Base-by-base conservation (phyloP, 805 yeast species). In the Cyberlindnera nakhonratchasimensis region DNA sequence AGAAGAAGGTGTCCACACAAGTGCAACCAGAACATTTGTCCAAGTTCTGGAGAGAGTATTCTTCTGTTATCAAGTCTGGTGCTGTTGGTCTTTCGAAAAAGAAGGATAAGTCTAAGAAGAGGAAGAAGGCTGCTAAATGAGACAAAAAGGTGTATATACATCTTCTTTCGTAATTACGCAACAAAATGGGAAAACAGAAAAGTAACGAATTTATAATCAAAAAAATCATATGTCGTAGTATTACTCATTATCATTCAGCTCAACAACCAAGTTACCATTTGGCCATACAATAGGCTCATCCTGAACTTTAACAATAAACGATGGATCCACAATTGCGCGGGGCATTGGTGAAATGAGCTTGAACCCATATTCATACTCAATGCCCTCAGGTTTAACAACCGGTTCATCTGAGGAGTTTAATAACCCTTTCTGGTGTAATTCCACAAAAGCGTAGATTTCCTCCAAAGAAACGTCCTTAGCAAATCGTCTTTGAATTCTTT, bases 71-170 rank as follows among this genome's bases (percentile, higher is more conserved):
- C 42, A 89, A 86, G 59, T 58, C 70, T 18, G 90, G 93, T 5
- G 78, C 86, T 62, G 67, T 67, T 3, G 96, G 96, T 2, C 71
- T 90, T 61, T 75, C 79, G 58, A 86, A 83, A 75, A 88, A 86
- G 68, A 87, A 85, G 46, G 87, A 86, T 71, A 80, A 80, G 65
- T 81, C 47, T 16, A 47, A 79, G 71, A 75, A 74, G 67, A 80
- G 74, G 67, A 71, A 74, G 59, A 72, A 70, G 65, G 50, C 69
- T 61, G 60, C 62, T 32, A 65, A 63, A 20, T 33, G 36, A 33
- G 8, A 46, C 48, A 44, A 41, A 9, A n/a, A 21, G n/a, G n/a
- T n/a, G n/a, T n/a, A n/a, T n/a, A n/a, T n/a, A n/a, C n/a, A n/a
- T n/a, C n/a, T n/a, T n/a, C n/a, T n/a, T n/a, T n/a, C n/a, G n/a